Evolutionary conservation across 148 eudicot genomes (phyloP).

Genomic region (Pharnaceum exiguum): DNA sequence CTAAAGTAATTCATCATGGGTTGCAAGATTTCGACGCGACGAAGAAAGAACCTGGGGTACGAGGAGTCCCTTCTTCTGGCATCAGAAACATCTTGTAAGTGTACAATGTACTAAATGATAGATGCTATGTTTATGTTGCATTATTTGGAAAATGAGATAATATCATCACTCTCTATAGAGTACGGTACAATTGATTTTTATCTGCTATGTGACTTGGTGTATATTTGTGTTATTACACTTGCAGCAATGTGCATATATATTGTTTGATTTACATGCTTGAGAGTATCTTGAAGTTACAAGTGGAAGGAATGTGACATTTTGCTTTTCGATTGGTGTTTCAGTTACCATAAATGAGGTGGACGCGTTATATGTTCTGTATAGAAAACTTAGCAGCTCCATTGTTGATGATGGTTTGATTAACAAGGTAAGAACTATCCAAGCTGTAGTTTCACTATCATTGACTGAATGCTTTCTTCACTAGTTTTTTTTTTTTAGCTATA

Average conservation of each 20-base stretch:
- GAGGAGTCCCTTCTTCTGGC: constrained; percentile 23
- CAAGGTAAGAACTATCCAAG: constrained; percentile 22
- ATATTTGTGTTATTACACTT: too few species aligned
- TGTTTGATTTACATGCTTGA: not conserved
- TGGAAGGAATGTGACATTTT: not conserved
- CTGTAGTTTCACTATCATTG: not conserved
- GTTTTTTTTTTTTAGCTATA: not conserved
- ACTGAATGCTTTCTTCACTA: not conserved
- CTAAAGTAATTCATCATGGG: constrained; percentile 28
- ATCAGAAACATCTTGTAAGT: constrained; percentile 37
- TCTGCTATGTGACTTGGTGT: too few species aligned
- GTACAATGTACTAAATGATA: not conserved
- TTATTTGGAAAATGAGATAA: not conserved
- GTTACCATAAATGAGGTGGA: constrained; percentile 37
- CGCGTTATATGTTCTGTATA: constrained; percentile 30
- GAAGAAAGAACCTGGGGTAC: not conserved
- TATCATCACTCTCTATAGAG: too few species aligned
- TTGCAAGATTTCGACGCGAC: constrained; percentile 20
- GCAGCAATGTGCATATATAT: not conserved
- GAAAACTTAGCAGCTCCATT: constrained; percentile 30
- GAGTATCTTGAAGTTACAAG: not conserved
- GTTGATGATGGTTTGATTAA: constrained; percentile 29
- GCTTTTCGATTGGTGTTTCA: constrained; percentile 1
- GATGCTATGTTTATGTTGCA: not conserved
- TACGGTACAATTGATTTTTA: too few species aligned